These are phyloP conservation scores for Rossbeevera mucosa DNA, from an alignment of 768 basidiomycete genomes.

Conservation along the genomic window DNA sequence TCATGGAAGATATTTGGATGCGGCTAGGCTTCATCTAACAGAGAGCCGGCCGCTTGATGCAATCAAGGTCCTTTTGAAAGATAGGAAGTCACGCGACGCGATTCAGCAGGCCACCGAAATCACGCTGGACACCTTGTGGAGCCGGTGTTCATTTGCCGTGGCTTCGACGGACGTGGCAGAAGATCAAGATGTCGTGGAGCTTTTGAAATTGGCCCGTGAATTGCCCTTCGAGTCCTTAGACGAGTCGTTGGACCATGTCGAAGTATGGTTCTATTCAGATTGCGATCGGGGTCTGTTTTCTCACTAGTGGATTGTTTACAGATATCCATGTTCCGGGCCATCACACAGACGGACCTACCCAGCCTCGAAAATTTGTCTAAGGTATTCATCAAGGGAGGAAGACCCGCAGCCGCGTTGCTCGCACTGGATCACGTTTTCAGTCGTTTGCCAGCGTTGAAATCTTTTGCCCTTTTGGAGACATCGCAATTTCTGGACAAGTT, in stretches of 20 bases:
- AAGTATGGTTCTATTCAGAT: conserved; percentile 9
- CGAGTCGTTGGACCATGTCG: background rate
- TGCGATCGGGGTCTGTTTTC: background rate
- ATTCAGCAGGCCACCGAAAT: conserved; percentile 34
- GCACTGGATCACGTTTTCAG: conserved; percentile 9
- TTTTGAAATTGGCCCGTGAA: conserved; percentile 26
- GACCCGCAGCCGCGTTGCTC: conserved; percentile 4
- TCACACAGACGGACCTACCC: conserved; percentile 18
- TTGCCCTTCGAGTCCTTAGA: conserved; percentile 10
- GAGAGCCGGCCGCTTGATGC: conserved; percentile 48
- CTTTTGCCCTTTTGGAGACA: conserved; percentile 18
- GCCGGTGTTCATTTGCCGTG: conserved; percentile 38
- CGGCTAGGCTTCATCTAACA: conserved; percentile 46
- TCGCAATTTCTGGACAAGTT: conserved; percentile 5
- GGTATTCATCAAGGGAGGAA: conserved; percentile 20
- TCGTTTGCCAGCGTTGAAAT: conserved; percentile 14
- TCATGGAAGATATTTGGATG: conserved; percentile 42
- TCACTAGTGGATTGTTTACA: background rate
- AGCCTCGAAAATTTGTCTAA: conserved; percentile 32
- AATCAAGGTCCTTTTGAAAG: conserved; percentile 40
- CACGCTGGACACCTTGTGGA: conserved; percentile 45
- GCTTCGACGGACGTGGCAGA: background rate
- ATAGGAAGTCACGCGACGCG: conserved; percentile 26
- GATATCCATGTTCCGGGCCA: conserved; percentile 34
- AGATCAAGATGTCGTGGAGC: conserved; percentile 4